These are phyloP conservation scores for Aspergillus sclerotialis DNA, from an alignment of 2,329 filamentous ascomycete genomes.

Conservation along the genomic window DNA sequence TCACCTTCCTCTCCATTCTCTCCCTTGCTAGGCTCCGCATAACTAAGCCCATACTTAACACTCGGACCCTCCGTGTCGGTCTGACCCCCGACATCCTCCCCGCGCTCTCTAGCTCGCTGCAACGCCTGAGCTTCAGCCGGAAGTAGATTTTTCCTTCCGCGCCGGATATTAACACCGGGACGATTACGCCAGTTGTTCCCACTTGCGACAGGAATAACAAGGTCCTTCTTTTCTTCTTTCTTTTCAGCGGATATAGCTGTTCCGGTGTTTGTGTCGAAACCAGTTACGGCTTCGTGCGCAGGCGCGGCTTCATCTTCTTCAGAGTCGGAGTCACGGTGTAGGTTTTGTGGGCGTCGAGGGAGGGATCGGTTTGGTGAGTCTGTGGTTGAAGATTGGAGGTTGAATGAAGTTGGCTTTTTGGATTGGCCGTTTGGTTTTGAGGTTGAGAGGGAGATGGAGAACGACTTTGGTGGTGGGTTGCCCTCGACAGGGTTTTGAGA, in stretches of 20 bases:
- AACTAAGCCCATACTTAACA: conserved; percentile 49
- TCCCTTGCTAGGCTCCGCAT: conserved; percentile 27
- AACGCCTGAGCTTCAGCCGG: conserved; percentile 49
- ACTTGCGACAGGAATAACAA: conserved; percentile 73
- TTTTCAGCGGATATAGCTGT: conserved; percentile 27
- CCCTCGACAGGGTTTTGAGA: conserved; percentile 7
- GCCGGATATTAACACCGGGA: conserved; percentile 45
- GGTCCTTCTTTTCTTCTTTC: conserved; percentile 48
- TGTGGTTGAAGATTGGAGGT: conserved; percentile 18
- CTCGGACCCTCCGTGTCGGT: conserved; percentile 47
- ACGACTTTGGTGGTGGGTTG: conserved; percentile 22
- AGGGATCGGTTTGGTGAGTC: conserved; percentile 14
- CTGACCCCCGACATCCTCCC: conserved; percentile 21
- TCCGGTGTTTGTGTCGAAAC: conserved; percentile 44
- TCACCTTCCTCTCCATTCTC: conserved; percentile 11
- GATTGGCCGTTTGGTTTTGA: conserved; percentile 23
- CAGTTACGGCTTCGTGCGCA: conserved; percentile 42
- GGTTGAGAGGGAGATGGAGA: conserved; percentile 39
- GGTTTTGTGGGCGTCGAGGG: conserved; percentile 22
- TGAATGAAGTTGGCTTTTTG: conserved; percentile 26
- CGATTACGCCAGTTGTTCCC: conserved; percentile 66
- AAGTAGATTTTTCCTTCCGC: conserved; percentile 53
- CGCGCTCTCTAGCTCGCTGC: conserved; percentile 35
- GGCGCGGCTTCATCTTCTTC: conserved; percentile 41
- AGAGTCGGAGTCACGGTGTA: conserved; percentile 45